Evolutionary conservation across 129 eudicot genomes (phyloP).

Genomic region (Chrysanthemum seticuspe): DNA sequence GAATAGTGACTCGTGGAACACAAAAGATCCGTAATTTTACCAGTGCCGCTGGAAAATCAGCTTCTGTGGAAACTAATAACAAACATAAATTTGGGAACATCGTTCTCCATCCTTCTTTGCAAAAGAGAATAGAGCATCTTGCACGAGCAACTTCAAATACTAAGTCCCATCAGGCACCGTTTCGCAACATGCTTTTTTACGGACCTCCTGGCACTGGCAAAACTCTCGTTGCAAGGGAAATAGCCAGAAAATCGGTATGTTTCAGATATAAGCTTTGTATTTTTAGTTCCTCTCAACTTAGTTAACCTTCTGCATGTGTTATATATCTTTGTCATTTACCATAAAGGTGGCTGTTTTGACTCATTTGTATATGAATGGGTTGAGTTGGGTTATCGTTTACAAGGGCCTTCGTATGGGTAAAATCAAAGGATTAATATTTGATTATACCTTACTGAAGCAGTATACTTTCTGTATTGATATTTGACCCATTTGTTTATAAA

Average conservation of each 20-base stretch:
- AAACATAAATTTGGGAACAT: conserved; percentile 63
- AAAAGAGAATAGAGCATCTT: conserved; percentile 83
- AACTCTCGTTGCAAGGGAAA: conserved; percentile 98
- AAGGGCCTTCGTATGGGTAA: too few species aligned
- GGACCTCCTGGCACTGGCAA: conserved; percentile 99
- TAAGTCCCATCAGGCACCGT: conserved; percentile 93
- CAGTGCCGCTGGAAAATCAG: conserved; percentile 41
- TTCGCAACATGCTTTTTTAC: conserved; percentile 97
- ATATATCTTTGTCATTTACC: not conserved
- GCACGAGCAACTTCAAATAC: conserved; percentile 97
- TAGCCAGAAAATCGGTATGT: conserved; percentile 89
- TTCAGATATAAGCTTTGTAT: not conserved
- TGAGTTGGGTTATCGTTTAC: not conserved
- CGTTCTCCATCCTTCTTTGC: conserved; percentile 91
- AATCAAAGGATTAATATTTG: too few species aligned
- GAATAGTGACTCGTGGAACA: conserved; percentile 48
- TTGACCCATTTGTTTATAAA: too few species aligned
- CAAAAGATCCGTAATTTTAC: conserved; percentile 43
- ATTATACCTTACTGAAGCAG: too few species aligned
- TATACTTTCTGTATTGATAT: too few species aligned
- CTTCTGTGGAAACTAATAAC: conserved; percentile 29
- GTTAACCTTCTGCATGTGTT: not conserved
- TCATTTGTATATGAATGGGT: not conserved
- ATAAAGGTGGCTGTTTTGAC: not conserved
- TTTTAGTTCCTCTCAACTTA: not conserved